Evolutionary conservation across 768 basidiomycete genomes (phyloP), one percentile per base, ranked within the genome.

Genomic region (Pulveroboletus sp.): DNA sequence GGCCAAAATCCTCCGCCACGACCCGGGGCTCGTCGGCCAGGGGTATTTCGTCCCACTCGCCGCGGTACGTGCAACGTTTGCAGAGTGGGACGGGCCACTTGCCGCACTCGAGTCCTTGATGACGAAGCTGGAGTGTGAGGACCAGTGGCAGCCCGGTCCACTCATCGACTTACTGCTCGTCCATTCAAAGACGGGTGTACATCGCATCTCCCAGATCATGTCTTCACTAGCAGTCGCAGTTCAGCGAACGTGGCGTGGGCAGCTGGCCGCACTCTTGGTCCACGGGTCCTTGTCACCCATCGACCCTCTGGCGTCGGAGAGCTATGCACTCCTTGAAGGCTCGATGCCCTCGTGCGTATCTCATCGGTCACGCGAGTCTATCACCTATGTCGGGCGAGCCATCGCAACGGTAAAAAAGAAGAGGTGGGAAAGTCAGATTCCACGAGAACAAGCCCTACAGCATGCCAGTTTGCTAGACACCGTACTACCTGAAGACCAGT

Each of bases 71-170:
- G 89, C 93, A 10, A 81, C 78, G 15, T 93, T 95, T 66, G 79
- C 88, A 7, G 81, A 81, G 66, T 96, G 93, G 93, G 89, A 92
- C 57, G 85, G 88, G 8, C 91, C 91, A 12, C 73, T 96, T 42
- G 81, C 82, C 32, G 80, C 87, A 5, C 76, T 96, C 27, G 74
- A 77, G 42, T 71, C 77, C 8, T 69, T 94, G 39, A 71, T 90
- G 48, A 75, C 82, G 9, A 77, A 81, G 37, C 69, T 93, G 36
- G 75, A 84, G 55, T 66, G 76, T 3, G 67, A 77, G 51, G 65
- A 75, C 18, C 56, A 65, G 14, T 78, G 79, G 78, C 75, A 75
- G 46, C 84, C 92, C 4, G 92, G 93, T 1, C 80, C 80, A 2
- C 71, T 94, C 27, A 88, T 94, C 51, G 89, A 94, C 60, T 74